Conservation (phyloP, 495 filamentous ascomycete species). For the Terfezia claveryi region DNA sequence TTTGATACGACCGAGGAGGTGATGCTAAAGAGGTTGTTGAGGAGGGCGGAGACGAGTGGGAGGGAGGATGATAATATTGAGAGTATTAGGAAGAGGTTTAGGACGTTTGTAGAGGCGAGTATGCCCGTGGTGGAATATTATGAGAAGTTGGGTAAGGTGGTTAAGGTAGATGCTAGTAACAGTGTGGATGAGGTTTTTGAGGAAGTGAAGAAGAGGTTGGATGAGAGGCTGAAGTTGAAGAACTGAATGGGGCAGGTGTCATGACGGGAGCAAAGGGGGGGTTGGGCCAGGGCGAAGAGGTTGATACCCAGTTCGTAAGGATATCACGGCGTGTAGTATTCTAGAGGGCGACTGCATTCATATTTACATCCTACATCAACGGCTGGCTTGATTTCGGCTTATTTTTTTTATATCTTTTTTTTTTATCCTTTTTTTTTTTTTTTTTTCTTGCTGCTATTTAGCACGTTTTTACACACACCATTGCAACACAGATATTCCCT, state of each 20-base stretch:
- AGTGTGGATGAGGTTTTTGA: slow-evolving; percentile 53
- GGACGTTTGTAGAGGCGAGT: slow-evolving; percentile 77
- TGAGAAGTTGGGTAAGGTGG: slow-evolving; percentile 52
- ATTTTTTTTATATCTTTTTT: too few species aligned
- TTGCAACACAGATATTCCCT: too few species aligned
- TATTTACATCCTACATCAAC: too few species aligned
- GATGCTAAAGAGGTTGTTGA: slow-evolving; percentile 61
- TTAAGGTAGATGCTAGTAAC: slow-evolving; percentile 47
- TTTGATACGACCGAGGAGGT: slow-evolving; percentile 74
- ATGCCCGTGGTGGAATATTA: slow-evolving; percentile 90
- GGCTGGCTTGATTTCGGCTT: too few species aligned
- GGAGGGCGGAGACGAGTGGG: slow-evolving; percentile 79
- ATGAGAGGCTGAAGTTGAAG: neutral
- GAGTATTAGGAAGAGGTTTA: slow-evolving; percentile 86
- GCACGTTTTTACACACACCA: too few species aligned
- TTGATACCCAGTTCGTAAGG: too few species aligned
- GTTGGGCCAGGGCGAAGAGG: too few species aligned
- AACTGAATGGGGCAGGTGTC: too few species aligned
- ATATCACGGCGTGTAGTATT: slow-evolving; percentile 19
- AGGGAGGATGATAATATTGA: slow-evolving; percentile 83
- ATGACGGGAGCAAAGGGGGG: neutral
- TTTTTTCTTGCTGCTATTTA: too few species aligned
- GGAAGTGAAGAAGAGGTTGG: slow-evolving; percentile 34
- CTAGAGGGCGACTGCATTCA: too few species aligned
- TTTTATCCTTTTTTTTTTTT: too few species aligned